Conservation (phyloP, 495 filamentous ascomycete species). For the Lepraria neglecta region DNA sequence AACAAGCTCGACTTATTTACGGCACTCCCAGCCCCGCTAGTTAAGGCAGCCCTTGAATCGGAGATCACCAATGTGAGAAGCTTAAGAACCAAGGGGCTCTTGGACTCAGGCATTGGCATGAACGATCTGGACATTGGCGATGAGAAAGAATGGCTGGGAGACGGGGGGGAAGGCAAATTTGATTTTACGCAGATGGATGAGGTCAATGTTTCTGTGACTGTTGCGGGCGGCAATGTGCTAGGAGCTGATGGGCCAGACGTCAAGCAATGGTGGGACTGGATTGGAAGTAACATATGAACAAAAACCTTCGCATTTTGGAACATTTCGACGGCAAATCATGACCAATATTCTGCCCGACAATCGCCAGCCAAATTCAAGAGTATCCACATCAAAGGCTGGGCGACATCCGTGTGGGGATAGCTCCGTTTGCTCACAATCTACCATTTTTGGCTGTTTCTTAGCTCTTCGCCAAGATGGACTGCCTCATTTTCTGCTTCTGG, state of each 20-base stretch:
- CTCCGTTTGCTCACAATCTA: no score
- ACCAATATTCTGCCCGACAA: not conserved
- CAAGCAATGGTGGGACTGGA: conserved; percentile 84
- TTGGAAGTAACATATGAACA: conserved; percentile 53
- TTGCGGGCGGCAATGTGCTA: conserved; percentile 70
- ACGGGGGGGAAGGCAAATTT: conserved; percentile 68
- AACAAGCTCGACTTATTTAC: conserved; percentile 97
- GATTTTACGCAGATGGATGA: conserved; percentile 75
- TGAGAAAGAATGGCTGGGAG: conserved; percentile 76
- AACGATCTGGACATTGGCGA: conserved; percentile 54
- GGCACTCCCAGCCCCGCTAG: conserved; percentile 72
- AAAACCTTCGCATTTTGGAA: not conserved
- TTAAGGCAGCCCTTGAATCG: conserved; percentile 66
- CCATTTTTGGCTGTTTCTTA: no score
- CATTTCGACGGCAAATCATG: not conserved
- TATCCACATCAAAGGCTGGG: no score
- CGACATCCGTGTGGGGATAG: no score
- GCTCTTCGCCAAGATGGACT: no score
- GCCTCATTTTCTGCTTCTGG: no score
- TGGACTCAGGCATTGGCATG: conserved; percentile 64
- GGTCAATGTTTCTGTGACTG: conserved; percentile 69
- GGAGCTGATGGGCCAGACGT: conserved; percentile 63
- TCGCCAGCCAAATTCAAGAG: no score
- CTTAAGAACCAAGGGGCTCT: conserved; percentile 69
- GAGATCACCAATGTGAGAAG: conserved; percentile 76